Evolutionary conservation across 2,329 filamentous ascomycete genomes (phyloP), one percentile per base, ranked within the genome.

Genomic region (Aspergillus pseudonomiae): DNA sequence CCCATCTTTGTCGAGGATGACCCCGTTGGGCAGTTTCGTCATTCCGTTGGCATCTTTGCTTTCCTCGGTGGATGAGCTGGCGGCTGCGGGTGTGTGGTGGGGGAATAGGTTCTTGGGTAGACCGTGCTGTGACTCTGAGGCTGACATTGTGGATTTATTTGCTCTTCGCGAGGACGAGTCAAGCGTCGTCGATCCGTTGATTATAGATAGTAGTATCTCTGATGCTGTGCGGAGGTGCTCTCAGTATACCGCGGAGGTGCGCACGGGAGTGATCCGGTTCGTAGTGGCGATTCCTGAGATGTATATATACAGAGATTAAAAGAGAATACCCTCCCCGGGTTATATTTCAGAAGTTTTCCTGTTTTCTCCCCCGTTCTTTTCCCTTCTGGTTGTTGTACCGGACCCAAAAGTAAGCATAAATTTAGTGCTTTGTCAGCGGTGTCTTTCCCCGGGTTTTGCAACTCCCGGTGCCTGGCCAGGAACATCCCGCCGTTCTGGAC

Each of bases 1-100:
- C 60, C 82, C 82, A 71, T 83, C 80, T 66, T 82, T 81, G 62
- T 78, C 82, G 54, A 84, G 73, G 2, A 83, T 79, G n/a, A 83
- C 78, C n/a, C 81, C 81, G 53, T 79, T 81, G n/a, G 80, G 78
- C 24, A 77, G 67, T 39, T 74, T 74, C 32, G 71, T 65, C 61
- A 75, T 71, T 32, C 64, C 66, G 41, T n/a, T 41, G 0, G 39
- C 39, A n/a, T 75, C 69, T 65, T 69, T 67, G 14, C 71, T 50
- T 30, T 69, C 66, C 21, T 55, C 52, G 16, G 68, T 65, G 6
- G 70, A 66, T 4, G 67, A 65, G 43, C 63, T 65, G n/a, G 67
- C 60, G 30, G 67, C 39, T n/a, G 57, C 54, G 30, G 65, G 48
- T 11, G 19, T 36, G n/a, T 63, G 66, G 62, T 68, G 67, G 21